Evolutionary conservation across 1,139 yeast genomes (phyloP), one percentile per base, ranked within the genome.

Genomic region (Maudiozyma humilis): DNA sequence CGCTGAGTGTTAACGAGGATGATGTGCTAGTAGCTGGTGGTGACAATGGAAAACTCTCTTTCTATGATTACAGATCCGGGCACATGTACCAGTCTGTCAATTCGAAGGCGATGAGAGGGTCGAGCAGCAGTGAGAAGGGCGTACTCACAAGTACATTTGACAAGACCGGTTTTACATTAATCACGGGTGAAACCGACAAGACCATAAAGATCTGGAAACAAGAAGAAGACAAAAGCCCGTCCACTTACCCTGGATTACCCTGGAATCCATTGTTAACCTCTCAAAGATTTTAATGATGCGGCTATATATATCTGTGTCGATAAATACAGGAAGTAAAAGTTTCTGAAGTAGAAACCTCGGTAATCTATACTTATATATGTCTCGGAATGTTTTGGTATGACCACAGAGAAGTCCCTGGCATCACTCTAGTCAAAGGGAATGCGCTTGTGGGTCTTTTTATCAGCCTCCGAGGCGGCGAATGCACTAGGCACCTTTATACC

Each of bases 401-500:
- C n/a, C n/a, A n/a, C n/a, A n/a, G n/a, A n/a, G n/a, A n/a, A n/a
- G n/a, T n/a, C n/a, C n/a, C n/a, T 23, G 8, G 16, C 15, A 12
- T 12, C 15, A 20, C 14, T 6, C 62, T 63, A 86, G 64, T 87
- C 95, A 67, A 85, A 87, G 1, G 95, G 95, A 33, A 86, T 70
- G 10, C 76, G 77, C 47, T 70, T 73, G 3, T 20, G 41, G 8
- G 34, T 29, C n/a, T 27, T 55, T 31, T 62, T 57, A 13, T 56
- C 52, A 66, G 78, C 71, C 52, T 79, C 82, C 20, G 78, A 73
- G 0, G 96, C 98, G 0, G 96, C 97, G 45, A 88, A 76, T 0
- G 96, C 96, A 65, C 96, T 87, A 0, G 99, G 99, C 2, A 91
- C 76, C 57, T 86, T 85, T 44, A 91, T 93, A 7, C 99, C 99